Base-by-base conservation (phyloP, 2,329 filamentous ascomycete species). In the Talaromyces sp. region DNA sequence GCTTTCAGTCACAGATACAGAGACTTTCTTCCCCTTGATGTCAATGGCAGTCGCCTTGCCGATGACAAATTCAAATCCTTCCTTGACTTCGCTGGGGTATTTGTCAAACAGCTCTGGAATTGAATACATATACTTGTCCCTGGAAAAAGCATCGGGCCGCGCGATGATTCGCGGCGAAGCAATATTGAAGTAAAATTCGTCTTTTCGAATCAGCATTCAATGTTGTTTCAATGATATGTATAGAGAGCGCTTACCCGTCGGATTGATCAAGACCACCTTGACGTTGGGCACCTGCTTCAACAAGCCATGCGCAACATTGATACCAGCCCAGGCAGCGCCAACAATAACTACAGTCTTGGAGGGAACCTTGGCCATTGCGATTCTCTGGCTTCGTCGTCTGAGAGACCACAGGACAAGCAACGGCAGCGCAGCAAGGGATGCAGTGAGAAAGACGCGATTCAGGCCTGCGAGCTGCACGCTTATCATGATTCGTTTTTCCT, bases 211-310 rank as follows among this genome's bases (percentile, higher is more conserved):
- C 19, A 56, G 25, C 33, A 27, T 39, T 25, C 4, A 6, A 27
- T 6, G 27, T 27, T 27, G 27, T 27, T 27, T 27, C 27, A 27
- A 27, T 4, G 27, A 27, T 27, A 27, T 8, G 28, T 7, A 8
- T 7, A 30, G 28, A 30, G 44, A 15, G 13, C 17, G 33, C 33
- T 54, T 49, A 62, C 60, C 60, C 36, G 78, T 79, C 6, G 81
- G 80, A 57, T 80, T 77, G 70, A 86, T 75, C 44, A 84, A 71
- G 61, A 80, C 79, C 54, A 86, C 72, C 58, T 81, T 81, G 69
- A 71, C 58, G n/a, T 58, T 56, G 22, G 73, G 61, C 54, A 69
- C 67, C 51, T 66, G 65, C 59, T 72, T 73, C 49, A 75, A 65
- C 57, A 75, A 65, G 36, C 66, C 65, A 60, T 74, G 70, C 15